Evolutionary conservation across 202 grass and related monocot genomes (phyloP), one percentile per base, ranked within the genome.

Genomic region (Saccharum hybrid): DNA sequence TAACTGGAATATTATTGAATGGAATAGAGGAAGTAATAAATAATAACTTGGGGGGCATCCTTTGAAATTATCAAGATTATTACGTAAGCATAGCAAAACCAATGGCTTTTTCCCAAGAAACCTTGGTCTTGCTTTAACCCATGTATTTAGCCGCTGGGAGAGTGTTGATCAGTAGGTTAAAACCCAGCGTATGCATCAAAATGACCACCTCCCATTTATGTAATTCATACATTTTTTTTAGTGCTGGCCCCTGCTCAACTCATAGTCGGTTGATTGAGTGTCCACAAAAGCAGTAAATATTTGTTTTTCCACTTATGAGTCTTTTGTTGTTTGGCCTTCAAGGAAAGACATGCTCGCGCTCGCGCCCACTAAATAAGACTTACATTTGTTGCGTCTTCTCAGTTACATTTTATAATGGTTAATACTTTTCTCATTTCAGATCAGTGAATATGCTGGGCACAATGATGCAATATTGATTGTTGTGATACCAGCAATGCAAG

Each of bases 381-480:
- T 54, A 54, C 49, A 54, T 54, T 54, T 54, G 5, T 54, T 54
- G 49, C 7, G 34, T 64, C 4, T 42, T 61, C 63, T 79, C 51
- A 43, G 34, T 26, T 68, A 76, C 62, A 51, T 64, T 75, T 68
- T 63, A 68, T 83, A 57, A 75, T 76, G 28, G 18, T 46, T n/a
- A 64, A 34, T 37, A 8, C 70, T 82, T 48, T 82, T 79, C 82
- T 82, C 65, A 67, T 92, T 98, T 75, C 90, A 98, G 96, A 88
- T 93, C 68, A 94, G 83, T 80, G 92, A 95, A 62, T 90, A 93
- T 81, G 96, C 90, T 77, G 90, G 92, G 63, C 92, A 91, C 83
- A 98, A 98, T 69, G 96, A 98, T 90, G 92, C 90, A 34, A 90
- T 98, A 89, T 87, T 98, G 89, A 85, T 98, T 81, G 84, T 98